phyloP scores from a whole-genome alignment of 2,329 filamentous ascomycete species.

The Calonectria pseudoreteaudii region DNA sequence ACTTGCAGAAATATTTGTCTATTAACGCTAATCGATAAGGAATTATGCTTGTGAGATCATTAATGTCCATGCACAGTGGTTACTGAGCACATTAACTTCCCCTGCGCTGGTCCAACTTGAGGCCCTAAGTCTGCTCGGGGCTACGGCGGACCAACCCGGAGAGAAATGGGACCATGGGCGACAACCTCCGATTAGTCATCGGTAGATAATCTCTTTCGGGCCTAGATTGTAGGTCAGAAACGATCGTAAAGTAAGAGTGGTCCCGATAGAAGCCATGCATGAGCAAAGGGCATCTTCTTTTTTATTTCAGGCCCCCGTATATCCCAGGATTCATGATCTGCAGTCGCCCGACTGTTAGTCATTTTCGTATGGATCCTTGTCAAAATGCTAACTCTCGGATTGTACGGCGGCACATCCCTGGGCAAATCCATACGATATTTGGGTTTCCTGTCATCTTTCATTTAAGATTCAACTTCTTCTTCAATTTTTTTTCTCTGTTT shows the following conservation, averaged over 20 bases:
- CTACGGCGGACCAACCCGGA: background rate
- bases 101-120: background rate
- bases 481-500: background rate
- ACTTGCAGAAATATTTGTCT: background rate
- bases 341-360: background rate
- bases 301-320: background rate
- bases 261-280: background rate
- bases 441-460: background rate
- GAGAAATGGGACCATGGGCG: background rate
- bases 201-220: background rate
- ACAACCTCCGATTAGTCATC: background rate
- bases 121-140: background rate
- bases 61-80: background rate
- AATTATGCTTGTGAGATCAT: background rate
- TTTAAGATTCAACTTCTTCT: background rate
- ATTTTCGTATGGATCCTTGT: background rate
- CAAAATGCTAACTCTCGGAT: background rate
- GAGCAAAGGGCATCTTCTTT: background rate
- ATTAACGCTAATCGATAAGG: fast-evolving
- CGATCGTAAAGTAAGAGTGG: background rate
- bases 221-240: background rate
- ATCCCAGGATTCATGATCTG: background rate
- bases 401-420: background rate
- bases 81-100: background rate
- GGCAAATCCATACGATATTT: background rate